These are phyloP conservation scores for Trichoderma simmonsii DNA, from an alignment of 2,329 filamentous ascomycete genomes.

Conservation along the genomic window DNA sequence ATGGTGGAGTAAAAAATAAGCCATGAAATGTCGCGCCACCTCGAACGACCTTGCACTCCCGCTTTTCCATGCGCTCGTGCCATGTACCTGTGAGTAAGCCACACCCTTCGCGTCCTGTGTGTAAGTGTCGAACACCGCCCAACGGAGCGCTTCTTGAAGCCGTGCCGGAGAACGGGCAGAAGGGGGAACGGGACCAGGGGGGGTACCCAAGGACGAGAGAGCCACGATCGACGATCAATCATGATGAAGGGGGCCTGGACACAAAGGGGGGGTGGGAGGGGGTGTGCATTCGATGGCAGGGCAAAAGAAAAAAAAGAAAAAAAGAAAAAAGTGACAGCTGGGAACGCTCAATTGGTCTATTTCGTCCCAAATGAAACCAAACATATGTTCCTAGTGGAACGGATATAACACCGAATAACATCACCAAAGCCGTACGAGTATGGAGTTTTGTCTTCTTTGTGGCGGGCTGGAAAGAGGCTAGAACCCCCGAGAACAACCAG, in stretches of 20 bases:
- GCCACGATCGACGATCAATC: conserved; percentile 15
- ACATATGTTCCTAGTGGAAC: neutral
- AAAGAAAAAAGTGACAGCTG: neutral
- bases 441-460: neutral
- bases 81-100: neutral
- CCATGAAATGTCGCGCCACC: neutral
- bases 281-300: neutral
- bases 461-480: neutral
- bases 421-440: neutral
- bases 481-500: neutral
- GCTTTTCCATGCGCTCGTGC: neutral
- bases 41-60: neutral
- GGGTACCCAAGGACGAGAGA: neutral
- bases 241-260: conserved; percentile 9
- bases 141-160: conserved; percentile 16
- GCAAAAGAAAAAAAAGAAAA: neutral
- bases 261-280: neutral
- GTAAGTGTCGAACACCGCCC: neutral
- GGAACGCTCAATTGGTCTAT: neutral
- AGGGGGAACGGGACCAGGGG: neutral
- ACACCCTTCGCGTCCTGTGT: neutral
- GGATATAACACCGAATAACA: neutral
- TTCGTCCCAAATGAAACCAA: neutral
- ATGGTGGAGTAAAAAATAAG: conserved; percentile 7
- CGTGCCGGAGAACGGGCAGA: conserved; percentile 7